Evolutionary conservation across 1,284 basidiomycete species (phyloP), one percentile per base, ranked within the genome.

Genomic region (Peniophora sp.): DNA sequence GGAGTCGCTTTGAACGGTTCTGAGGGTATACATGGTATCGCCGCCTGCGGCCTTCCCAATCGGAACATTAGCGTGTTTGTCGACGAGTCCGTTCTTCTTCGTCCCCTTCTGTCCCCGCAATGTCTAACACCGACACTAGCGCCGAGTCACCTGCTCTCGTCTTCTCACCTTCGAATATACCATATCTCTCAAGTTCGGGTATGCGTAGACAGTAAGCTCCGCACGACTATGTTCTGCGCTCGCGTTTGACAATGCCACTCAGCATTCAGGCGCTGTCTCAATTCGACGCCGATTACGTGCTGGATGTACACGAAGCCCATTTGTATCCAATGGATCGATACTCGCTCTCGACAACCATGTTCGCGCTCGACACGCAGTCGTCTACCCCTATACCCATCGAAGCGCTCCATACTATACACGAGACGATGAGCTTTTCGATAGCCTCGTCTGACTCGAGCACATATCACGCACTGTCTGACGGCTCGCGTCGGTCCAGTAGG

Each of bases 291-390:
- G 74, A 78, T 54, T 74, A 81, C 57, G 71, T 74, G 35, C 68
- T 81, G n/a, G 77, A 82, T 55, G 77, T 79, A 8, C 76, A 79
- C 54, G 62, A 73, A 58, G 72, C 74, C 12, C 72, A 68, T 6
- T 60, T 79, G 3, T 82, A 81, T 57, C 79, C 79, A 1, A 81
- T 81, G 60, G 79, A 82, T 59, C 73, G 68, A 0, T 82, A 82
- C 58, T 55, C 65, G 23, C 67, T 82, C 17, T 68, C 75, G 8
- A 76, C 68, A 59, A 76, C 74, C 17, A 52, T 82, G 15, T 70
- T 71, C 3, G 73, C 68, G 1, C 57, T 67, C 3, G 52, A 53
- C 23, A 61, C 65, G 2, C 58, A 60, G 32, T 60, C 64, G 24
- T 72, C 75, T 54, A 42, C 61, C 27, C 67, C 68, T 2, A 48